Evolutionary conservation across 345 rosid genomes (phyloP), one percentile per base, ranked within the genome.

Genomic region (Limnanthes douglasii): DNA sequence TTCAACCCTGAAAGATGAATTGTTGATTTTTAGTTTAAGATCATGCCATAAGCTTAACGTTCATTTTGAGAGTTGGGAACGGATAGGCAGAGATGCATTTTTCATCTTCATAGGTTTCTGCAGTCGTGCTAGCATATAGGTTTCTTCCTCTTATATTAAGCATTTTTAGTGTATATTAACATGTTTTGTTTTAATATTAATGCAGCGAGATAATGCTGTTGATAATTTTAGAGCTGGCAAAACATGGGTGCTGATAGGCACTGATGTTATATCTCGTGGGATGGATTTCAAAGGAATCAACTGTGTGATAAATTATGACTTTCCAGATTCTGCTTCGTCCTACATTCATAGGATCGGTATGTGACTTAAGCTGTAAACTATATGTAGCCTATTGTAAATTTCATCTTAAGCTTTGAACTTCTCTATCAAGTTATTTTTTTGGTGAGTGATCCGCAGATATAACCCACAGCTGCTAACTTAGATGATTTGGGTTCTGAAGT

Each of bases 221-320:
- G 77, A 84, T 54, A 59, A 66, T 53, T 88, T 88, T 53, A 69
- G 97, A 56, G 76, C 73, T 5, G 92, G 94, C 9, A 74, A 83
- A 54, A 74, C 67, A 31, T 90, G 98, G 95, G 92, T 90, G 28
- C 51, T 90, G 50, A 84, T 90, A 11, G 98, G 95, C 31, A 90
- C 94, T 14, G 98, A 90, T 65, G 86, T 90, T 39, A 64, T 90
- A 16, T 95, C 94, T 29, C 79, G 94, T 11, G 98, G 95, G 15
- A 80, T 90, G 98, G 98, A 90, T 62, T 90, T 90, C 68, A 90
- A 90, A 61, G 98, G 95, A 15, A 70, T 84, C 56, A 77, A 77
- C 56, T 79, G 75, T 17, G 95, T 84, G 49, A 77, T 90, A 43
- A 90, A 90, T 62, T 90, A 74, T 27, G 95, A 90, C 51, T 90